Evolutionary conservation across 2,329 filamentous ascomycete genomes (phyloP).

Genomic region (Microdochium trichocladiopsis): DNA sequence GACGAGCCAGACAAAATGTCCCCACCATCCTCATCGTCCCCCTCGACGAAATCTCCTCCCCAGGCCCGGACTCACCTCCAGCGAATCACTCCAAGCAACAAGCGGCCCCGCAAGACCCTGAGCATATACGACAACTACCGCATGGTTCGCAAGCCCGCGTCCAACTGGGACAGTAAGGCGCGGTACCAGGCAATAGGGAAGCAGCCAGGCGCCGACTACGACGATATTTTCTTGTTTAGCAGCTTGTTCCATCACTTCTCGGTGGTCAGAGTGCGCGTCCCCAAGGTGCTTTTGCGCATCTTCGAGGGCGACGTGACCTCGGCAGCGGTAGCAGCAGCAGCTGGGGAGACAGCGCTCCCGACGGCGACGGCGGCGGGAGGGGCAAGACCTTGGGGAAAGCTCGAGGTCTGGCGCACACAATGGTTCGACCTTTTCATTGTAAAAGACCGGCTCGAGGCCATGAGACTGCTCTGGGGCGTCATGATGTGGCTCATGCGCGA

Average conservation of each 20-base stretch:
- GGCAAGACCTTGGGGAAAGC: conserved; percentile 39
- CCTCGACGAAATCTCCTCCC: conserved; percentile 2
- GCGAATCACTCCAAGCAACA: conserved; percentile 30
- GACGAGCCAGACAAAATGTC: background rate
- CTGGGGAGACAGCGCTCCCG: too few relatives aligned
- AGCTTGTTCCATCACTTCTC: conserved; percentile 55
- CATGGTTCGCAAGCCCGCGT: conserved; percentile 49
- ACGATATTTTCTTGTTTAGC: conserved; percentile 57
- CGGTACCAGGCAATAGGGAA: conserved; percentile 52
- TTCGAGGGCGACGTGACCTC: conserved; percentile 35
- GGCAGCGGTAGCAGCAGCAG: conserved; percentile 14
- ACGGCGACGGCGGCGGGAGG: conserved; percentile 19
- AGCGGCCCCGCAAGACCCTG: conserved; percentile 41
- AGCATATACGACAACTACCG: conserved; percentile 58
- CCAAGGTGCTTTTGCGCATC: conserved; percentile 41
- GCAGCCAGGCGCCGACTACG: conserved; percentile 35
- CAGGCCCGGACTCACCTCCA: too few relatives aligned
- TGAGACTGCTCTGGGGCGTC: conserved; percentile 51
- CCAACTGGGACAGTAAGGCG: conserved; percentile 54
- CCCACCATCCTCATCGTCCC: conserved; percentile 3
- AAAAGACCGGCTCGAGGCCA: conserved; percentile 47
- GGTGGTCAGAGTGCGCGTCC: conserved; percentile 52
- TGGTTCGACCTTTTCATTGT: conserved; percentile 56
- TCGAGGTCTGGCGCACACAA: conserved; percentile 48
- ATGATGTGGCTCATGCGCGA: conserved; percentile 55